Percentiles rank a stretch among this genome's conserved stretches.
phyloP scores from a whole-genome alignment of 371 early-diverging fungal species.

The Rhizopus microsporus region DNA sequence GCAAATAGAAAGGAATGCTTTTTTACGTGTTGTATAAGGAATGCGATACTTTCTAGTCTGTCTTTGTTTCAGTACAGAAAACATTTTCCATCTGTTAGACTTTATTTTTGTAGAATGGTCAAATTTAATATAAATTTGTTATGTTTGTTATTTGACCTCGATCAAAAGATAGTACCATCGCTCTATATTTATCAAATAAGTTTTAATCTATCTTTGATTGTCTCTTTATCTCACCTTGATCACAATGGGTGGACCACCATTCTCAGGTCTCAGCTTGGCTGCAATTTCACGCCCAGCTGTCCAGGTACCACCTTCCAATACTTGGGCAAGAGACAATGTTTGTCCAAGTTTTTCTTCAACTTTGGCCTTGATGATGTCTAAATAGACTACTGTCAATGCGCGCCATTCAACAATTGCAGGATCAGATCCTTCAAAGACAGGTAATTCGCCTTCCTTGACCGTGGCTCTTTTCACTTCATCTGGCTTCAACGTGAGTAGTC shows the following conservation, averaged over 20 bases:
- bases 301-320: conserved; percentile 93
- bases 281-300: conserved; percentile 90
- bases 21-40: neutral
- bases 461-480: conserved; percentile 25
- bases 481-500: conserved; percentile 42
- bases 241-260: conserved; percentile 87
- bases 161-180: conserved; percentile 52
- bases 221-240: conserved; percentile 48
- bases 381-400: conserved; percentile 81
- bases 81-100: too few species aligned
- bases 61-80: neutral
- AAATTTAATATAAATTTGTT: neutral
- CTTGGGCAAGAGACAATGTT: conserved; percentile 76
- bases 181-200: conserved; percentile 30
- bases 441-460: conserved; percentile 28
- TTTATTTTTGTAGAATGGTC: too few species aligned
- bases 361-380: conserved; percentile 72
- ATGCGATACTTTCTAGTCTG: neutral
- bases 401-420: conserved; percentile 92
- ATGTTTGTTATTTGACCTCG: conserved; percentile 7
- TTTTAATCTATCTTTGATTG: neutral
- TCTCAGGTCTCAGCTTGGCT: conserved; percentile 68
- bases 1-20: neutral
- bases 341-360: conserved; percentile 53
- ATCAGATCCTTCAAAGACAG: conserved; percentile 78